Evolutionary conservation across 2,329 filamentous ascomycete genomes (phyloP), one percentile per base, ranked within the genome.

Genomic region (Fusarium avenaceum): DNA sequence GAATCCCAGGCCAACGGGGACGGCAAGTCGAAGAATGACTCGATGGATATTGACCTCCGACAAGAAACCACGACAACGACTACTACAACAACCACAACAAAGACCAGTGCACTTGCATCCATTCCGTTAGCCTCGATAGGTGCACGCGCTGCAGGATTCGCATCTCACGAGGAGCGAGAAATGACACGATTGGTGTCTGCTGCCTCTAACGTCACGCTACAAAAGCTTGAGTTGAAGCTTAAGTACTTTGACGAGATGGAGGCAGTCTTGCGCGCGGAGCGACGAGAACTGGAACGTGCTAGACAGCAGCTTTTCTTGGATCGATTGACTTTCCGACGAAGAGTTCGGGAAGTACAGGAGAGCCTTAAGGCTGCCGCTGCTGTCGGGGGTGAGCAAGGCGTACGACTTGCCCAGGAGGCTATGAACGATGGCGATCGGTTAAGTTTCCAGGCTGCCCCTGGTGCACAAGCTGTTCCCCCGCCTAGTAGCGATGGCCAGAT

Each of bases 201-300:
- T 7, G 93, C 94, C 0, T 93, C 97, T 52, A 99, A 99, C 76
- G 86, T 97, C 14, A 95, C 93, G n/a, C 84, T 98, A 33, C 91
- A 97, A 76, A 99, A 99, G 81, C 89, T 98, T 65, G 94, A 98
- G 80, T 84, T 98, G 73, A 99, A 99, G 81, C 86, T 99, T 62
- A 90, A 93, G 75, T 97, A 98, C 78, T 99, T 99, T 80, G 91
- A 92, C 74, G 96, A 99, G 79, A 94, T 99, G 87, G 96, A 99
- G 80, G 87, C 92, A 19, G 90, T 97, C 44, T 85, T 99, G 50
- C 92, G 96, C 73, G 93, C 94, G 7, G 96, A 99, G 82, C 90
- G 95, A 62, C 89, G 94, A 63, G 96, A 99, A 79, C 85, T 99
- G 22, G 96, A 99, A 80, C 89, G 94, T 58, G 93, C 92, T 40